Conservation (phyloP, 345 rosid species). For the Sapria himalayana region DNA sequence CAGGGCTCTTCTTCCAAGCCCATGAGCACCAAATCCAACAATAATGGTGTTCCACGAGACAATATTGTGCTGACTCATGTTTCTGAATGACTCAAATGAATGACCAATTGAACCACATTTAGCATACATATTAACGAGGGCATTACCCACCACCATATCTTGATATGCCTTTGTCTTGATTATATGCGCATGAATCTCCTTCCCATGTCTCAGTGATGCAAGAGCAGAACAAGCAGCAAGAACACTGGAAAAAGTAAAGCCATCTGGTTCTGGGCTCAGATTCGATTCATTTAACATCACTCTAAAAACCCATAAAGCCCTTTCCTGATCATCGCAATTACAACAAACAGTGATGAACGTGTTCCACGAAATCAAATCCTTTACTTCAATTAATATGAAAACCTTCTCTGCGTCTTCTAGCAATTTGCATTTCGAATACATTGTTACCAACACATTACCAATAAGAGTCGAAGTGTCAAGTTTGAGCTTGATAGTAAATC, state of each 20-base stretch:
- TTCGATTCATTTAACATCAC: conserved; percentile 17
- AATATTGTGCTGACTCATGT: conserved; percentile 21
- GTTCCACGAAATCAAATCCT: conserved; percentile 41
- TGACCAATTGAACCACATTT: conserved; percentile 36
- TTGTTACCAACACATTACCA: conserved; percentile 29
- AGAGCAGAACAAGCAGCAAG: conserved; percentile 34
- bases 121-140: conserved; percentile 46
- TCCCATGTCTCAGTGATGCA: conserved; percentile 27
- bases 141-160: conserved; percentile 30
- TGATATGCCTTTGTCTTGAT: conserved; percentile 16
- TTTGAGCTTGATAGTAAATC: conserved; percentile 20
- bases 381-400: conserved; percentile 18
- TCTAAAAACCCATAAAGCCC: conserved; percentile 19
- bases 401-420: conserved; percentile 22
- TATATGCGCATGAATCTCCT: conserved; percentile 32
- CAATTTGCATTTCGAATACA: conserved; percentile 26
- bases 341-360: conserved; percentile 23
- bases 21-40: conserved; percentile 35
- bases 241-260: conserved; percentile 26
- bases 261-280: conserved; percentile 17
- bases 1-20: conserved; percentile 26
- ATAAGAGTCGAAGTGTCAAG: conserved; percentile 21
- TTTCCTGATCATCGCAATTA: conserved; percentile 19
- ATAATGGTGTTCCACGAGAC: conserved; percentile 53
- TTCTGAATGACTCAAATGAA: conserved; percentile 18